phyloP scores from a whole-genome alignment of 2,329 filamentous ascomycete species.

The Aspergillus tamarii region DNA sequence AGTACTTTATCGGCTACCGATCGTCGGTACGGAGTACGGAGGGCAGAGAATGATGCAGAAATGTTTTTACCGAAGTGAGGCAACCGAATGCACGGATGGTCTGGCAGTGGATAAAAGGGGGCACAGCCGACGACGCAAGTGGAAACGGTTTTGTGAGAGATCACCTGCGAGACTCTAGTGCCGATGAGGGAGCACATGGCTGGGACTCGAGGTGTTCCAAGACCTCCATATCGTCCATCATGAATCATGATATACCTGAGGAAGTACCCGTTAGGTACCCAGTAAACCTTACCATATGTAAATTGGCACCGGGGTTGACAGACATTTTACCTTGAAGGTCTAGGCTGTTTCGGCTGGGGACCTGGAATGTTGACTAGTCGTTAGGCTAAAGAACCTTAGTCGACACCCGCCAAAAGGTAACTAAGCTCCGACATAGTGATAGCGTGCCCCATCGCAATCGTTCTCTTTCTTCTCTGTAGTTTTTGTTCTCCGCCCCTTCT shows the following conservation, averaged over 20 bases:
- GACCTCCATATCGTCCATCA: background rate
- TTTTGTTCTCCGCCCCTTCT: constrained; percentile 10
- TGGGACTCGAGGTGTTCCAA: background rate
- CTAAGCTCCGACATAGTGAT: constrained; percentile 7
- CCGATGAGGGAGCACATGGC: background rate
- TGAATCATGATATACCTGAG: background rate
- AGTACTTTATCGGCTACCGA: background rate
- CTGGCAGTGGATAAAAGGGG: constrained; percentile 2
- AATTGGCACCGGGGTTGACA: background rate
- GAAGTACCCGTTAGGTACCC: background rate
- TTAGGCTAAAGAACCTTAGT: background rate
- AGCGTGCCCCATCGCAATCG: background rate
- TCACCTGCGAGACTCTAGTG: background rate
- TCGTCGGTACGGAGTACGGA: background rate
- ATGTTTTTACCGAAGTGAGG: background rate
- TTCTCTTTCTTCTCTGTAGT: constrained; percentile 9
- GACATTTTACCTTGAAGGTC: background rate
- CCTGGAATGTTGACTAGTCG: background rate
- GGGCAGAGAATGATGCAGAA: background rate
- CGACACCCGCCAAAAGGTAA: background rate
- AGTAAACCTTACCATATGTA: background rate
- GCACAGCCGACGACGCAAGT: background rate
- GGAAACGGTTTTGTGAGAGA: background rate
- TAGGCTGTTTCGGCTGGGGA: constrained; percentile 5
- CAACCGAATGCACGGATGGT: background rate